A percentile compares a stretch with the other conserved stretches of the same genome.
Conservation (phyloP, 192 early-diverging fungal genomes). For the Coemansia sp. region DNA sequence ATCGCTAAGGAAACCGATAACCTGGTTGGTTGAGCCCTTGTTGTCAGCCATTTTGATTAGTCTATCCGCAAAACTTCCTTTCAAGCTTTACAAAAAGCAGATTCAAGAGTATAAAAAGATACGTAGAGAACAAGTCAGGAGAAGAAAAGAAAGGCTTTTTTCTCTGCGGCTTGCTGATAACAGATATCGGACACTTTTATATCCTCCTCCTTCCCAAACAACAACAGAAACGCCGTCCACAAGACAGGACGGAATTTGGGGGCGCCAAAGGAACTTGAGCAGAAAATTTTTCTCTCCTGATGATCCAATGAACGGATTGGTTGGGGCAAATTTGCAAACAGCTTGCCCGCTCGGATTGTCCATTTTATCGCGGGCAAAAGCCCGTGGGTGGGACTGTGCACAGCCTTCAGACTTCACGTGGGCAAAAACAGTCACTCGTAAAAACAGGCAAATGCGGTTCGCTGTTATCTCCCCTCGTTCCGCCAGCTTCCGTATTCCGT, state of each 20-base stretch:
- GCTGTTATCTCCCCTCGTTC: background rate
- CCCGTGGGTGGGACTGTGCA: too few species aligned
- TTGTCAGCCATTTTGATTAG: slow-evolving; percentile 39
- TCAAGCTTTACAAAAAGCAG: slow-evolving; percentile 4
- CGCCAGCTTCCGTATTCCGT: too few species aligned
- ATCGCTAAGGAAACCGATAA: slow-evolving; percentile 58
- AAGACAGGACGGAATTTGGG: background rate
- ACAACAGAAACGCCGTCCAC: background rate
- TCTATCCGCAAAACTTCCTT: slow-evolving; percentile 14
- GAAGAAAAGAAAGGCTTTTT: background rate
- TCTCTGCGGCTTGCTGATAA: background rate
- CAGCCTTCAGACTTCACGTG: background rate
- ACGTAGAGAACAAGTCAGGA: slow-evolving; percentile 1
- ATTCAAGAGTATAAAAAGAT: background rate
- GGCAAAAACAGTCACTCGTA: background rate
- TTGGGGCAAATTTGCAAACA: background rate
- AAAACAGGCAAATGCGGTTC: background rate
- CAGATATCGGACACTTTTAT: background rate
- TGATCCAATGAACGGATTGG: background rate
- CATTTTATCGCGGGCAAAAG: background rate
- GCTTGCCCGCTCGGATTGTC: background rate
- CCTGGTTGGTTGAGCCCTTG: slow-evolving; percentile 38
- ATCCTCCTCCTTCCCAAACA: background rate
- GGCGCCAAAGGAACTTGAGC: background rate
- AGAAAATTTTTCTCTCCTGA: background rate